phyloP scores from a whole-genome alignment of 2,329 filamentous ascomycete genomes.

The Ceratocystis cubensis region DNA sequence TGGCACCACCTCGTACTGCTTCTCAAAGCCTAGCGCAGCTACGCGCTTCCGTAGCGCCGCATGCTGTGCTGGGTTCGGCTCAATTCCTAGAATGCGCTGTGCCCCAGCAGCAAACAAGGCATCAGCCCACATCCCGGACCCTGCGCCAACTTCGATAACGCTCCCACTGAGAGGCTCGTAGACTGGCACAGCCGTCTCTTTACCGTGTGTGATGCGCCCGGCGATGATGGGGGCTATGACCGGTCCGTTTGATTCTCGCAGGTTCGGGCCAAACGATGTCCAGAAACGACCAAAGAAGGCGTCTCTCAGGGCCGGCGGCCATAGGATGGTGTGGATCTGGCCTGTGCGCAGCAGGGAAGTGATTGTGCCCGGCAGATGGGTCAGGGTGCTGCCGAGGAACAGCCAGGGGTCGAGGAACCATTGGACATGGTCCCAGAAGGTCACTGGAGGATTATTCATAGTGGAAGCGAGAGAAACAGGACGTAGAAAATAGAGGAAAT shows the following conservation, averaged over 20 bases:
- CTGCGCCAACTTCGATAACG: slow-evolving; percentile 51
- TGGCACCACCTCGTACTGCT: slow-evolving; percentile 48
- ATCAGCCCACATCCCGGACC: slow-evolving; percentile 47
- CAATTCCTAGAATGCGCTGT: slow-evolving; percentile 47
- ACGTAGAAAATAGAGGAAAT: not conserved
- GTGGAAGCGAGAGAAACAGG: not conserved
- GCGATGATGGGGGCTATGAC: slow-evolving; percentile 43
- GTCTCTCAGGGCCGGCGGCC: slow-evolving; percentile 32
- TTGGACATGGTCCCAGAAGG: slow-evolving; percentile 22
- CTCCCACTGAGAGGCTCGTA: slow-evolving; percentile 36
- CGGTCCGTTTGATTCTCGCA: slow-evolving; percentile 32
- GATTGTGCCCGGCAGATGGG: slow-evolving; percentile 42
- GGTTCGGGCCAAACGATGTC: slow-evolving; percentile 39
- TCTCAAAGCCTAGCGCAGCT: slow-evolving; percentile 39
- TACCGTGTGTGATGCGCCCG: slow-evolving; percentile 34
- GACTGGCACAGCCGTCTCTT: slow-evolving; percentile 27
- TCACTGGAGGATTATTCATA: slow-evolving; percentile 14
- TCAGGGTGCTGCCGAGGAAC: slow-evolving; percentile 39
- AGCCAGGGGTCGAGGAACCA: slow-evolving; percentile 37
- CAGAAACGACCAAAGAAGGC: slow-evolving; percentile 53
- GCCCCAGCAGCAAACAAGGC: slow-evolving; percentile 32
- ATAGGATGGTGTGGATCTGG: slow-evolving; percentile 32
- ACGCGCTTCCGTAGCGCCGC: slow-evolving; percentile 36
- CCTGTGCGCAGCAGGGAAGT: slow-evolving; percentile 30
- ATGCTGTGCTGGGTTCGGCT: slow-evolving; percentile 48